These are phyloP conservation scores for Amphicarpaea edgeworthii DNA, from an alignment of 306 rosid genomes.

Conservation along the genomic window DNA sequence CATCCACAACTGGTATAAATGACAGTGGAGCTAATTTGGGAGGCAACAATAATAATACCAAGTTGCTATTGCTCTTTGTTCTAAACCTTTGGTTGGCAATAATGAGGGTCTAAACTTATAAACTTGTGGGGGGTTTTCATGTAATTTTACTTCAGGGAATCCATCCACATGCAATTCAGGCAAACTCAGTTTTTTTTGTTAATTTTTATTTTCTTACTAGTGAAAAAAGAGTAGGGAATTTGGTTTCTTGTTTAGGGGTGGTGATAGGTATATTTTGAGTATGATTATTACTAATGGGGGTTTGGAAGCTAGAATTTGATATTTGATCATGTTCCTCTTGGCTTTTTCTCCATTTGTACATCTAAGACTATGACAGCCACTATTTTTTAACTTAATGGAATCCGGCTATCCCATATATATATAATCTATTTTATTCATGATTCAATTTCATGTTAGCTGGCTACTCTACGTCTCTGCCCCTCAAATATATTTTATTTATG, in stretches of 20 bases:
- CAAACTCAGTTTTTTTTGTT: slow-evolving; percentile 40
- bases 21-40: slow-evolving; percentile 34
- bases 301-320: slow-evolving; percentile 50
- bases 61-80: slow-evolving; percentile 31
- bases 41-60: slow-evolving; percentile 35
- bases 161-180: slow-evolving; percentile 45
- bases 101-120: slow-evolving; percentile 36
- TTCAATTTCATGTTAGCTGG: slow-evolving; percentile 44
- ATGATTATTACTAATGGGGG: slow-evolving; percentile 42
- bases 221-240: slow-evolving; percentile 52
- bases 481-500: neutral
- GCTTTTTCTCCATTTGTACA: slow-evolving; percentile 54
- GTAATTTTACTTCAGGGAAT: slow-evolving; percentile 46
- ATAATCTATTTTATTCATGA: neutral
- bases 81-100: slow-evolving; percentile 51
- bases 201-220: slow-evolving; percentile 9
- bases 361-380: slow-evolving; percentile 52
- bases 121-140: slow-evolving; percentile 20
- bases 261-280: slow-evolving; percentile 45
- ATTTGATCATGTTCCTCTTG: slow-evolving; percentile 44
- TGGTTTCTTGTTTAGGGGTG: slow-evolving; percentile 55
- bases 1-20: slow-evolving; percentile 48
- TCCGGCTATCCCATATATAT: slow-evolving; percentile 33
- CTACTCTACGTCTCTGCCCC: neutral
- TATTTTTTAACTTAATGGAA: slow-evolving; percentile 56